Evolutionary conservation across 441 rosid species (phyloP), one percentile per base, ranked within the genome.

Genomic region (Geranium incanum): DNA sequence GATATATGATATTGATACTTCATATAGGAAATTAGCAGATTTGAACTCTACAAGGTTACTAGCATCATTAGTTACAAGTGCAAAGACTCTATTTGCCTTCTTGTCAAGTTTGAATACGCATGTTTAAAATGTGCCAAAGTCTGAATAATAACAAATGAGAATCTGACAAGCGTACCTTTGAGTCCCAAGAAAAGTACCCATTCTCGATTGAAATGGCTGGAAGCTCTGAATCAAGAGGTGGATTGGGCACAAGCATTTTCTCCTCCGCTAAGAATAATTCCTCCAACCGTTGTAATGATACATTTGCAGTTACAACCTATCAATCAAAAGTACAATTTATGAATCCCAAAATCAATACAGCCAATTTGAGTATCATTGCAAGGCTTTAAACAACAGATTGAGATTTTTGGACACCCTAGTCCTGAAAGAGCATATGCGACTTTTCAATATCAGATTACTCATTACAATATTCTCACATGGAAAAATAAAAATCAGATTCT

Each of bases 151-250:
- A 28, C 67, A 64, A 28, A 4, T 64, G 15, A 36, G 16, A 64
- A 13, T 64, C 36, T 11, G 36, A 21, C 52, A 59, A 66, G 6
- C 69, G 67, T 60, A 96, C 99, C 98, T 89, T 88, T 50, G 92
- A 80, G 82, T 96, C 97, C 99, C 99, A 96, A 36, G 98, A 87
- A 83, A 96, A 96, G 80, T 75, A 78, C 71, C 99, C 99, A 82
- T 91, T 80, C 77, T 82, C 89, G 66, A 96, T 90, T 67, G 94
- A 88, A 76, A 96, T 81, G 59, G 95, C 98, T 43, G 98, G 93
- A 72, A 76, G 78, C 72, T 75, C 88, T 72, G 87, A 85, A 73
- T 88, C 93, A 73, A 85, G 85, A 55, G 96, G 96, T 73, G 97
- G 98, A 78, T 96, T 96, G 16, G 97, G 97, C 63, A 87, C 84